These are phyloP conservation scores for Fusarium sp. DNA, from an alignment of 2,329 filamentous ascomycete genomes.

Conservation along the genomic window DNA sequence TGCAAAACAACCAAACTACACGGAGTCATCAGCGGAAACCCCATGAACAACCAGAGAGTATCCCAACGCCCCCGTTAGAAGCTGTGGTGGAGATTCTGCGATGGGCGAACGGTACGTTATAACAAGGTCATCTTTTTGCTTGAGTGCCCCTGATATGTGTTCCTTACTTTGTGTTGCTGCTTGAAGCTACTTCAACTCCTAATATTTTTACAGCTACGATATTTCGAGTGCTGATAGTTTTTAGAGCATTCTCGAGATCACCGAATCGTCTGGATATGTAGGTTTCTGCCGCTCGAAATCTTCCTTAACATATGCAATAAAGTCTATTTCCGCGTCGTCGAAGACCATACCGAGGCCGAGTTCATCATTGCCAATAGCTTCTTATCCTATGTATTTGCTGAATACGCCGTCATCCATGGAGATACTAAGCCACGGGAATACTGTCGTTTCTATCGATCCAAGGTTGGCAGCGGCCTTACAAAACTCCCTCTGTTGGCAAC, in stretches of 20 bases:
- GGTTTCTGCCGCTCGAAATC: slow-evolving; percentile 49
- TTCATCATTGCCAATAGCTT: slow-evolving; percentile 54
- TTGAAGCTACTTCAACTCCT: too few relatives aligned
- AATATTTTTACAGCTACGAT: too few relatives aligned
- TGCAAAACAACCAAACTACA: not conserved
- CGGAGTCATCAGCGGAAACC: not conserved
- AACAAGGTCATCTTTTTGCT: rapidly evolving
- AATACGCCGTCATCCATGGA: slow-evolving; percentile 47
- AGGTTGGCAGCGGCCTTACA: slow-evolving; percentile 44
- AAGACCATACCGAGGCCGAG: slow-evolving; percentile 50
- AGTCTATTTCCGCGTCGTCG: slow-evolving; percentile 53
- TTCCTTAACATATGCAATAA: slow-evolving; percentile 51
- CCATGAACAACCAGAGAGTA: not conserved
- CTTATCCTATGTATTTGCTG: slow-evolving; percentile 52
- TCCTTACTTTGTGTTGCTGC: too few relatives aligned
- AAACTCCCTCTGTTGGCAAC: slow-evolving; percentile 50
- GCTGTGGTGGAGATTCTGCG: slow-evolving; percentile 45
- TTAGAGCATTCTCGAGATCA: slow-evolving; percentile 45
- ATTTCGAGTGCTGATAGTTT: too few relatives aligned
- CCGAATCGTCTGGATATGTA: slow-evolving; percentile 49
- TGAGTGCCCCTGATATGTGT: too few relatives aligned
- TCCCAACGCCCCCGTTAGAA: slow-evolving; percentile 48
- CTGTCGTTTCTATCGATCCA: slow-evolving; percentile 45
- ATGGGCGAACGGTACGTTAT: slow-evolving; percentile 50
- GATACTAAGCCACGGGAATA: slow-evolving; percentile 40